Evolutionary conservation across 129 eudicot genomes (phyloP).

Genomic region (Calendula officinalis): DNA sequence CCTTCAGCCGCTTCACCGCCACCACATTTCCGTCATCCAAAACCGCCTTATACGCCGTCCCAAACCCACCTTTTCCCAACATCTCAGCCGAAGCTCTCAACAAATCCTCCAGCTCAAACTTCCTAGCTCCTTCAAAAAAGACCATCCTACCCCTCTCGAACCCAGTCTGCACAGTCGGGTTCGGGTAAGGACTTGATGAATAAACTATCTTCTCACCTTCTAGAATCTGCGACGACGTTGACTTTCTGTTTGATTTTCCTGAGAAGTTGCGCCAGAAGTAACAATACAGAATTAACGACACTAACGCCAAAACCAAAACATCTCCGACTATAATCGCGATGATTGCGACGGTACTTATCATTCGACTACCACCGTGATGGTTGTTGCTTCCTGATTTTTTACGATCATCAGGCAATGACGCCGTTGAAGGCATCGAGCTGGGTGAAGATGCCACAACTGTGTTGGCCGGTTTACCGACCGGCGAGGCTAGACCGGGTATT

Average conservation of each 20-base stretch:
- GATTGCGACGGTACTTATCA: conserved; percentile 29
- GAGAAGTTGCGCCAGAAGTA: conserved; percentile 36
- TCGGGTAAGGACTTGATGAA: conserved; percentile 47
- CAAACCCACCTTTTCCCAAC: conserved; percentile 64
- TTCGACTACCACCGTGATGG: conserved; percentile 20
- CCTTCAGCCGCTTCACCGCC: conserved; percentile 56
- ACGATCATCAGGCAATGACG: conserved; percentile 30
- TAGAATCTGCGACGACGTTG: conserved; percentile 35
- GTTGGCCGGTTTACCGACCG: conserved; percentile 33
- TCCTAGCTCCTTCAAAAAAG: conserved; percentile 70
- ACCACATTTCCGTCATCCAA: conserved; percentile 51
- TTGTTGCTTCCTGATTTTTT: conserved; percentile 14
- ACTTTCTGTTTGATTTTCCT: conserved; percentile 18
- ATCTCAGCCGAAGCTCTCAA: conserved; percentile 63
- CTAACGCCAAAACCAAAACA: conserved; percentile 32
- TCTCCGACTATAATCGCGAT: conserved; percentile 38
- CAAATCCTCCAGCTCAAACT: conserved; percentile 63
- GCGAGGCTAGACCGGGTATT: conserved; percentile 39
- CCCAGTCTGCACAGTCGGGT: conserved; percentile 42
- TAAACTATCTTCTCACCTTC: conserved; percentile 73
- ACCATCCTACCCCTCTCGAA: conserved; percentile 85
- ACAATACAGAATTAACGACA: conserved; percentile 34
- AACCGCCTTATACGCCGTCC: conserved; percentile 60
- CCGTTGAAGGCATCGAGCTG: conserved; percentile 42
- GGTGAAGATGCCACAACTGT: conserved; percentile 46